Conservation (phyloP, 495 filamentous ascomycete species). For the Penicillium angulare region DNA sequence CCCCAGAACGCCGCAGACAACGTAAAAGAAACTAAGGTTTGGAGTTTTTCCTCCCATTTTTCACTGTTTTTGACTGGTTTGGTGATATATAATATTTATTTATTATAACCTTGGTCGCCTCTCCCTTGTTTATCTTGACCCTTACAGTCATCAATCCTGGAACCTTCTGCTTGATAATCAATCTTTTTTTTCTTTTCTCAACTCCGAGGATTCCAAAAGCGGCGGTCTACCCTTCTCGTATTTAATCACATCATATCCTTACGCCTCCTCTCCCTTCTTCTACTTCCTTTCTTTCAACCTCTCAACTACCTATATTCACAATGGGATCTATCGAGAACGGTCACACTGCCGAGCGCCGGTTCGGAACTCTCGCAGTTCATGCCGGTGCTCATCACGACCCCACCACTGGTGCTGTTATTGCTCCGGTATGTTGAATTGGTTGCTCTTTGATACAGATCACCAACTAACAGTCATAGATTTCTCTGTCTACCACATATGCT, state of each 20-base stretch:
- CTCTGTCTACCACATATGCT: slow-evolving; percentile 89
- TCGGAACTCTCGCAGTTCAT: slow-evolving; percentile 93
- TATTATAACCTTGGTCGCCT: no score
- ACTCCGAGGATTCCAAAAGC: slow-evolving; percentile 10
- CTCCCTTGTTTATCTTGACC: background rate
- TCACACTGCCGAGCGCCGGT: slow-evolving; percentile 52
- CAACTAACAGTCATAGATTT: slow-evolving; percentile 58
- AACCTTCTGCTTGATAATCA: slow-evolving; percentile 21
- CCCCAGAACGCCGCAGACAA: slow-evolving; percentile 7
- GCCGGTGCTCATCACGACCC: slow-evolving; percentile 89
- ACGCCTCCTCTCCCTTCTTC: background rate
- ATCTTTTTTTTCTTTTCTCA: no score
- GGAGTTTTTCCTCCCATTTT: slow-evolving; percentile 12
- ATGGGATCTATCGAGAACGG: slow-evolving; percentile 32
- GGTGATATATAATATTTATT: no score
- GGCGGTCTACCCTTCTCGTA: slow-evolving; percentile 19
- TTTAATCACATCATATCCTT: slow-evolving; percentile 6
- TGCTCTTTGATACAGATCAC: background rate
- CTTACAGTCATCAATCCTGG: slow-evolving; percentile 3
- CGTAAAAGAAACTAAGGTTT: slow-evolving; percentile 18
- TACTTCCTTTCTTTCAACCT: slow-evolving; percentile 2
- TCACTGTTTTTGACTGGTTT: no score
- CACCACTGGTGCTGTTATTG: slow-evolving; percentile 89
- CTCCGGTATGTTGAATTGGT: slow-evolving; percentile 58
- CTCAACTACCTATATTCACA: slow-evolving; percentile 12